phyloP scores from a whole-genome alignment of 331 rosid genomes.

The Cucumis variabilis region DNA sequence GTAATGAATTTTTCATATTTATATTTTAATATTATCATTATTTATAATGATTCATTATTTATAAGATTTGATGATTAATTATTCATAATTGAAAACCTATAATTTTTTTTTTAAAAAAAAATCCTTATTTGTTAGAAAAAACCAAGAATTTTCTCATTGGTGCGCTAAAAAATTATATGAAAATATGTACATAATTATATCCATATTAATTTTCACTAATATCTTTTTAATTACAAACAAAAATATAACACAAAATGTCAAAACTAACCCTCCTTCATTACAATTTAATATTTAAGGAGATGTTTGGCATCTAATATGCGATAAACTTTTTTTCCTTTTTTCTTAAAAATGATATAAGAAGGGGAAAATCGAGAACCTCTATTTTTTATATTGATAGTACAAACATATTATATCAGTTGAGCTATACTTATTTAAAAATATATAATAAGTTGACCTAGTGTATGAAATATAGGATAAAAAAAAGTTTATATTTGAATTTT shows the following conservation, averaged over 20 bases:
- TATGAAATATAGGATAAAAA: background rate
- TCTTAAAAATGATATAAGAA: too few species aligned
- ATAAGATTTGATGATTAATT: background rate
- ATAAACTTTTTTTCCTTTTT: background rate
- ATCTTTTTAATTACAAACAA: background rate
- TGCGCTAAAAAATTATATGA: too few species aligned
- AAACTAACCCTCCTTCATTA: background rate
- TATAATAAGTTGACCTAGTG: too few species aligned
- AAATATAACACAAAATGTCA: background rate
- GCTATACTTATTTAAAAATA: too few species aligned
- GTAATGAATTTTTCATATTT: conserved; percentile 3
- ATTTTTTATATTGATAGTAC: too few species aligned
- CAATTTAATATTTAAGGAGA: background rate
- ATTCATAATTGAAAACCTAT: background rate
- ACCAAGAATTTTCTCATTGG: background rate
- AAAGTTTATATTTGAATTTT: background rate
- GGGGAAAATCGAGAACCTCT: too few species aligned
- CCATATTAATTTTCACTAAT: too few species aligned
- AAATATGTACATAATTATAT: background rate
- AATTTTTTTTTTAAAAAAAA: background rate
- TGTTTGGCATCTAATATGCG: background rate
- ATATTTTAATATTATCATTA: background rate
- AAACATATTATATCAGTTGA: too few species aligned
- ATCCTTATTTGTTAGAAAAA: background rate
- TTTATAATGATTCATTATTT: background rate